Evolutionary conservation across 176 grass and related monocot species (phyloP).

Genomic region (Cenchrus fungigraminus): DNA sequence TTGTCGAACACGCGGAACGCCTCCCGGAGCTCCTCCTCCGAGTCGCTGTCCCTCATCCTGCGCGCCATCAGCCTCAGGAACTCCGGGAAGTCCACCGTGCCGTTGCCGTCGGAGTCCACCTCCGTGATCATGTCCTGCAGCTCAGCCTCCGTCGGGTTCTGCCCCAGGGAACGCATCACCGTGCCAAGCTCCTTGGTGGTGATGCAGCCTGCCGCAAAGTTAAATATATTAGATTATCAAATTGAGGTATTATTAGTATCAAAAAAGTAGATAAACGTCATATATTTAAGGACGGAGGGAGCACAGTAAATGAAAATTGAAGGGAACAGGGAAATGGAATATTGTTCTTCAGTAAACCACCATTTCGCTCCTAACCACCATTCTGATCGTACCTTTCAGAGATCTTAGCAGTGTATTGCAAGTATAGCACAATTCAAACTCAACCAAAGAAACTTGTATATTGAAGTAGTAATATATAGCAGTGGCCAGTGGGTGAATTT

Average conservation of each 20-base stretch:
- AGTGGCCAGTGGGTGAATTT: neutral
- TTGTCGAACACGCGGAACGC: conserved; percentile 77
- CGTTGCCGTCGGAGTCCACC: conserved; percentile 55
- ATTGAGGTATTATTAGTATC: too few species aligned
- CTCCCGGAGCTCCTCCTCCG: conserved; percentile 74
- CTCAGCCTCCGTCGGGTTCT: conserved; percentile 70
- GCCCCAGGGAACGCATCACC: conserved; percentile 63
- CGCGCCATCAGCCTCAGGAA: conserved; percentile 67
- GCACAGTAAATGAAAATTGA: too few species aligned
- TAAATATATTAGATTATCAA: neutral
- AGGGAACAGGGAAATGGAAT: too few species aligned
- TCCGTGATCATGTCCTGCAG: conserved; percentile 76
- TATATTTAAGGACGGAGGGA: too few species aligned
- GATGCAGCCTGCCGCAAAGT: conserved; percentile 46
- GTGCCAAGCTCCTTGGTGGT: conserved; percentile 65
- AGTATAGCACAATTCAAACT: neutral
- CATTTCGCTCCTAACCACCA: neutral
- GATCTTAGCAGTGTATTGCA: neutral
- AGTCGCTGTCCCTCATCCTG: conserved; percentile 52
- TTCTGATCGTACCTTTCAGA: neutral
- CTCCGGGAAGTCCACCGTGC: conserved; percentile 58
- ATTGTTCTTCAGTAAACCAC: neutral
- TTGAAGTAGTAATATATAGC: neutral
- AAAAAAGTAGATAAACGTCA: too few species aligned
- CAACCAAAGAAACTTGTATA: too few species aligned